These are phyloP conservation scores for Suillus clintonianus DNA, from an alignment of 768 basidiomycete genomes.

Conservation along the genomic window DNA sequence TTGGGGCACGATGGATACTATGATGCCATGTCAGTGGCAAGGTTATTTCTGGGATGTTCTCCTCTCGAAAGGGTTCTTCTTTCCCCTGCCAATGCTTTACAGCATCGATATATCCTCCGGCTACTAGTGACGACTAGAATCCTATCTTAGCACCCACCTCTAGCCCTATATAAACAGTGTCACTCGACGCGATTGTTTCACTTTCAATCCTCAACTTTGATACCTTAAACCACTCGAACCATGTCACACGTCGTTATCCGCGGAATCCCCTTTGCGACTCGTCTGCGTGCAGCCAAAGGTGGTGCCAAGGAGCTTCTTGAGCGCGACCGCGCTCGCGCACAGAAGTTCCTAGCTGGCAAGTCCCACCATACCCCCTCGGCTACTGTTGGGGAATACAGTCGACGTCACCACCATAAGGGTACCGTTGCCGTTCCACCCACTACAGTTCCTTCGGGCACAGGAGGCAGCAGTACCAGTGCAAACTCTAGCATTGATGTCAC, in stretches of 20 bases:
- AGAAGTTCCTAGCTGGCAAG: constrained; percentile 54
- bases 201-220: neutral
- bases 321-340: constrained; percentile 51
- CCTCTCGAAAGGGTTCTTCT: neutral
- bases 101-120: neutral
- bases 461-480: constrained; percentile 14
- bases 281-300: constrained; percentile 13
- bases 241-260: constrained; percentile 42
- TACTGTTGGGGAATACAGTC: constrained; percentile 28
- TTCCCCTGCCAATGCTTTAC: neutral
- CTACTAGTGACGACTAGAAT: neutral
- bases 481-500: constrained; percentile 48
- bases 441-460: constrained; percentile 44
- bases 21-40: neutral
- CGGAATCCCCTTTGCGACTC: constrained; percentile 43
- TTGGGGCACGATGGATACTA: neutral
- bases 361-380: constrained; percentile 55
- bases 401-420: constrained; percentile 24
- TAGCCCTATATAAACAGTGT: constrained; percentile 20
- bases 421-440: neutral
- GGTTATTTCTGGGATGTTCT: neutral
- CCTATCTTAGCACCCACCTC: neutral
- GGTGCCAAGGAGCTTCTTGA: constrained; percentile 48
- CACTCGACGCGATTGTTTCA: neutral
- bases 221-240: constrained; percentile 4